Conservation (phyloP, 2,329 filamentous ascomycete genomes). For the Claviceps citrina region DNA sequence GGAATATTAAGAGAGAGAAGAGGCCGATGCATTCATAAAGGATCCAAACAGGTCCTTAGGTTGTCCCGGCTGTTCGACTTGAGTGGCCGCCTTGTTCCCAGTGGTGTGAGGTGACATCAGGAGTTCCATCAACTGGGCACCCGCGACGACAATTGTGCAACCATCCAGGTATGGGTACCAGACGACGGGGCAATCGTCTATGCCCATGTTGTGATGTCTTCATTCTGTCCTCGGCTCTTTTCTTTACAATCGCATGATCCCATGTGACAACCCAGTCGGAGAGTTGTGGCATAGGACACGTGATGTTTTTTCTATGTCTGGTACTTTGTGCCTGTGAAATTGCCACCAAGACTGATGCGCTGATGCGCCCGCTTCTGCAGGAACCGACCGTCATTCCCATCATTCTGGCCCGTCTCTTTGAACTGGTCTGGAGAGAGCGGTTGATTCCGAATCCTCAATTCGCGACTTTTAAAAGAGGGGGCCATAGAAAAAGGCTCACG, state of each 20-base stretch:
- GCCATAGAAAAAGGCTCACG: constrained; percentile 3
- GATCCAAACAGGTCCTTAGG: background rate
- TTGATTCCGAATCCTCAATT: background rate
- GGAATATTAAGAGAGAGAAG: background rate
- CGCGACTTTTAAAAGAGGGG: constrained; percentile 2
- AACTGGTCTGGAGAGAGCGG: constrained; percentile 1
- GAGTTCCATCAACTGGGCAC: constrained; percentile 2
- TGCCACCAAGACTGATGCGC: background rate
- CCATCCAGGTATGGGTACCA: background rate
- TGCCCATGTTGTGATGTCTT: constrained; percentile 2
- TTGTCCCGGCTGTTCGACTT: background rate
- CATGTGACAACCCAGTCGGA: constrained; percentile 1
- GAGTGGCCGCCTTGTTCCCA: background rate
- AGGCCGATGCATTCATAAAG: background rate
- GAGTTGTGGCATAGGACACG: constrained; percentile 6
- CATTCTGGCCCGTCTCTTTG: background rate
- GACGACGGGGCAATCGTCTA: background rate
- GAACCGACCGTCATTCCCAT: background rate
- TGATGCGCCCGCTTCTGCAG: constrained; percentile 1
- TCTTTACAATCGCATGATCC: constrained; percentile 6
- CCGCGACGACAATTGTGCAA: constrained; percentile 1
- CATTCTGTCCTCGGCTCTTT: background rate
- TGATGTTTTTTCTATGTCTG: constrained; percentile 6
- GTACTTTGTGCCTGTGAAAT: constrained; percentile 2
- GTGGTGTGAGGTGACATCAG: constrained; percentile 2